Conservation (phyloP, 1,284 basidiomycete species). For the Xerocomus nothofagi region DNA sequence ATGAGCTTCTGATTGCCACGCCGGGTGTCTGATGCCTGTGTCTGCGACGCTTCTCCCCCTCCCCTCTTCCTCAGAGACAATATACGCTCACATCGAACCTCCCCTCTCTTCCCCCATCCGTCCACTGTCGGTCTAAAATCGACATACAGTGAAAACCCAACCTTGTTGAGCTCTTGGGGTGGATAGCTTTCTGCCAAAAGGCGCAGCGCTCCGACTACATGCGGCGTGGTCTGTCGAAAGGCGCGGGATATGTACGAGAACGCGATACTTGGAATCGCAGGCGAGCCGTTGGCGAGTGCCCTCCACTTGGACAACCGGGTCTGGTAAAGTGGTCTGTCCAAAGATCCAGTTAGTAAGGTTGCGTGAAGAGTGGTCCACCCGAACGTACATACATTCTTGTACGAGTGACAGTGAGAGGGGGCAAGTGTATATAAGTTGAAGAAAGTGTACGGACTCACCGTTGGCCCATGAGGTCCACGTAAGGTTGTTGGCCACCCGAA, state of each 20-base stretch:
- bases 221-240: conserved; percentile 72
- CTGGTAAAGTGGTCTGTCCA: conserved; percentile 74
- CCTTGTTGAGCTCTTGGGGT: conserved; percentile 64
- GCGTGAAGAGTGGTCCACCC: conserved; percentile 1
- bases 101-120: conserved; percentile 73
- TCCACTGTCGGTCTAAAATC: conserved; percentile 72
- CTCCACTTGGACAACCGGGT: conserved; percentile 74
- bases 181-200: conserved; percentile 72
- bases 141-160: conserved; percentile 73
- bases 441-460: conserved; percentile 51
- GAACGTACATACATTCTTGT: conserved; percentile 51
- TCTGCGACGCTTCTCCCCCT: background rate
- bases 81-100: conserved; percentile 63
- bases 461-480: conserved; percentile 87
- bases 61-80: conserved; percentile 50
- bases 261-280: conserved; percentile 71
- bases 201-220: conserved; percentile 78
- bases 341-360: background rate
- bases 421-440: background rate
- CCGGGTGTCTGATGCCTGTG: background rate
- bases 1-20: background rate
- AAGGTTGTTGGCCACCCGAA: conserved; percentile 78
- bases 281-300: conserved; percentile 73
- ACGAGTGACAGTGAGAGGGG: background rate
- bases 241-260: conserved; percentile 83